phyloP scores from a whole-genome alignment of 192 early-diverging fungal species.

The Podila horticola region DNA sequence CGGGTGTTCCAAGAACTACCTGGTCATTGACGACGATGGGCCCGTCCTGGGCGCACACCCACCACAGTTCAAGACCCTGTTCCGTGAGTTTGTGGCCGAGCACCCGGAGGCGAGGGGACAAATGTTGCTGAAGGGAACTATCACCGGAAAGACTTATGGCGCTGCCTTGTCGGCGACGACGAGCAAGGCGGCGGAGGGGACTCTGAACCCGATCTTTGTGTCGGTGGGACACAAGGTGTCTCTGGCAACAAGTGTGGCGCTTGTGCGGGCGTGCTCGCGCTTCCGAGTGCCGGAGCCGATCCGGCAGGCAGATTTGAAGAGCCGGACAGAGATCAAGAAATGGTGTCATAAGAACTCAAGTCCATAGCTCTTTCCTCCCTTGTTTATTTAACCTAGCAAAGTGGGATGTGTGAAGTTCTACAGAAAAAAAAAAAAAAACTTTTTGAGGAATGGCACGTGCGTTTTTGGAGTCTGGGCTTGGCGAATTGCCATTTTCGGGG shows the following conservation, averaged over 20 bases:
- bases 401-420: no score
- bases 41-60: conserved; percentile 64
- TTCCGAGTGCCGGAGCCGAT: conserved; percentile 92
- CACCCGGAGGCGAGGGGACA: conserved; percentile 31
- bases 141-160: conserved; percentile 57
- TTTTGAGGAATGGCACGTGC: not conserved
- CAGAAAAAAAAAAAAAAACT: not conserved
- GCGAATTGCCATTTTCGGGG: not conserved
- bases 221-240: conserved; percentile 83
- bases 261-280: conserved; percentile 71
- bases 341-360: conserved; percentile 15
- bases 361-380: no score
- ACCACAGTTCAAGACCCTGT: conserved; percentile 49
- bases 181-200: not conserved
- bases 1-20: conserved; percentile 92
- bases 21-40: conserved; percentile 76
- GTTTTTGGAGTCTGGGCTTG: conserved; percentile 4
- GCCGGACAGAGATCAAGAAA: conserved; percentile 63
- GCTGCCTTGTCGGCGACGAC: conserved; percentile 44
- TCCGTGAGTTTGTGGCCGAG: conserved; percentile 21
- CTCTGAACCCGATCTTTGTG: conserved; percentile 87
- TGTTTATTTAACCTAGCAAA: no score
- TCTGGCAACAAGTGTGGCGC: conserved; percentile 71
- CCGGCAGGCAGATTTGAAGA: conserved; percentile 81
- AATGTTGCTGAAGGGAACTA: conserved; percentile 58